Percentiles rank a stretch among this genome's conserved stretches.
These are phyloP conservation scores for Diaporthe capsici DNA, from an alignment of 2,329 filamentous ascomycete species.

Conservation along the genomic window DNA sequence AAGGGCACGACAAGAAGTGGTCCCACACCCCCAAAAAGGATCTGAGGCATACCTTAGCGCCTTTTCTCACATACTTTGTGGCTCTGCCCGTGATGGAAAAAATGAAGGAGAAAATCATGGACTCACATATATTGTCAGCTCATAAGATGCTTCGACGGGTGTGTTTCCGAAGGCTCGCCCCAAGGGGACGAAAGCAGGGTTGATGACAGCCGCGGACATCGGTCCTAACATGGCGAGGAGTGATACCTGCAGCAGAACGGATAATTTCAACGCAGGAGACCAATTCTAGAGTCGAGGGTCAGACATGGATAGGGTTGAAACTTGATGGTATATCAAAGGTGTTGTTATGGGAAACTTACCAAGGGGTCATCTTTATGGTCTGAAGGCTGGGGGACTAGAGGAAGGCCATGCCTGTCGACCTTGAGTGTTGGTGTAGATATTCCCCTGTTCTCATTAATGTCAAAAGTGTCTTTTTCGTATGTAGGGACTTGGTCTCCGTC, in stretches of 20 bases:
- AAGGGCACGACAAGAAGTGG: conserved; percentile 49
- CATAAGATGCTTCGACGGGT: conserved; percentile 50
- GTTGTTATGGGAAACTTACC: conserved; percentile 10
- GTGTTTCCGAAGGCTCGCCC: conserved; percentile 50
- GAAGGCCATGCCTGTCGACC: conserved; percentile 45
- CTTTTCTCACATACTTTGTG: neutral
- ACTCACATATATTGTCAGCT: conserved; percentile 46
- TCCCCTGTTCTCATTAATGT: neutral
- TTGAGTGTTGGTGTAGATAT: neutral
- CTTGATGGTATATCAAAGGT: neutral
- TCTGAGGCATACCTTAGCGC: conserved; percentile 40
- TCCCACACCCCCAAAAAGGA: conserved; percentile 51
- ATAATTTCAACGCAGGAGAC: conserved; percentile 44
- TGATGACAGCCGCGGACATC: conserved; percentile 48
- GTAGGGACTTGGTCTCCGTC: neutral
- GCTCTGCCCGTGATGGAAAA: too few relatives aligned
- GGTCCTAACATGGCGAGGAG: conserved; percentile 51
- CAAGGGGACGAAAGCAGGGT: conserved; percentile 51
- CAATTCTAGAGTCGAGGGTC: conserved; percentile 44
- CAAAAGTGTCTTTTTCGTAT: neutral
- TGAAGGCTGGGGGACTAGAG: conserved; percentile 46
- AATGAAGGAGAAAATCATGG: neutral
- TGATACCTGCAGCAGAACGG: conserved; percentile 49
- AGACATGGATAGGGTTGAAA: neutral
- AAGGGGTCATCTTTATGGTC: conserved; percentile 46